Evolutionary conservation across 305 asterid genomes (phyloP), one percentile per base, ranked within the genome.

Genomic region (Salvia sclarea): DNA sequence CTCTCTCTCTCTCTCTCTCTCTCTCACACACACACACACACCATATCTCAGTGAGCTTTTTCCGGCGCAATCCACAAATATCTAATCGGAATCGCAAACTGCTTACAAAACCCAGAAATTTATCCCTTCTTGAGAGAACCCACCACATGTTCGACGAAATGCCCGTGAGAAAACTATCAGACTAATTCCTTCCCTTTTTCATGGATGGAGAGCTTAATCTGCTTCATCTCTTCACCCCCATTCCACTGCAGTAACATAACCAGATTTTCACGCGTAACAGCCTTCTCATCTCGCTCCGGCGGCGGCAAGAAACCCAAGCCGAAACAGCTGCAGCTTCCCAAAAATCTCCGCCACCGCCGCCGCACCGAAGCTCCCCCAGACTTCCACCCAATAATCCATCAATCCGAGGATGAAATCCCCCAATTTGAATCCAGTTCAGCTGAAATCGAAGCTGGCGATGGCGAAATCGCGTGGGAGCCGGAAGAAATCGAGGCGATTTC

Each of bases 401-500:
- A 14, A 21, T 60, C 64, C 11, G 75, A 80, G 57, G 73, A 73
- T 55, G 40, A 65, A 13, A 30, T n/a, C n/a, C n/a, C n/a, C n/a
- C n/a, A n/a, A n/a, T n/a, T n/a, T n/a, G n/a, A n/a, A n/a, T n/a
- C n/a, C n/a, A n/a, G n/a, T n/a, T n/a, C n/a, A n/a, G n/a, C n/a
- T n/a, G n/a, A n/a, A n/a, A n/a, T n/a, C n/a, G n/a, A n/a, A n/a
- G n/a, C n/a, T n/a, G n/a, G n/a, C n/a, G n/a, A n/a, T 49, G 82
- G 74, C 64, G 83, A 71, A 37, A 66, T 80, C 45, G 75, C 64
- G 6, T 90, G 98, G 97, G 92, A 84, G 17, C 38, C 83, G 0
- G 96, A 88, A 76, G 98, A 93, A 78, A 81, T 87, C 66, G 98
- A 88, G 69, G 91, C 96, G 6, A 88, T 91, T 81, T 83, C 97